These are phyloP conservation scores for Tricholoma terreum DNA, from an alignment of 768 basidiomycete species.

Conservation along the genomic window DNA sequence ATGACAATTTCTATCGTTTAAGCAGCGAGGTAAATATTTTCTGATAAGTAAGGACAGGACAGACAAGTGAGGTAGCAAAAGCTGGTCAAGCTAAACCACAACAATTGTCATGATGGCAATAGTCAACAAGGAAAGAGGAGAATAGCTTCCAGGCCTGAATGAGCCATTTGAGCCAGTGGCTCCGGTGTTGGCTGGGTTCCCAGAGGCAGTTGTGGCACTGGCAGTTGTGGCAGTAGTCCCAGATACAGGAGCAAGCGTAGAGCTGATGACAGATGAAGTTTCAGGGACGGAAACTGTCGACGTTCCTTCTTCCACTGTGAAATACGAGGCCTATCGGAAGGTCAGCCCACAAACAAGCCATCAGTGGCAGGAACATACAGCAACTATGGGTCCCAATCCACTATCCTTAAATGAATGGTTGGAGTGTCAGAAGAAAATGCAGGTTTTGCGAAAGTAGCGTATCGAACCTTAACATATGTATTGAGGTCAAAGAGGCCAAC, in stretches of 20 bases:
- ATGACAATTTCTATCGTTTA: too few species aligned
- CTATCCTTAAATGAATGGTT: slow-evolving; percentile 34
- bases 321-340: slow-evolving; percentile 56
- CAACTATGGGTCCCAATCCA: slow-evolving; percentile 57
- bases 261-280: slow-evolving; percentile 65
- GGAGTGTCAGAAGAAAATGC: slow-evolving; percentile 1
- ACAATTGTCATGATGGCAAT: slow-evolving; percentile 2
- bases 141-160: not conserved
- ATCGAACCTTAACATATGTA: slow-evolving; percentile 52
- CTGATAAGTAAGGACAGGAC: not conserved
- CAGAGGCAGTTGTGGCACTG: slow-evolving; percentile 10
- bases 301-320: slow-evolving; percentile 69
- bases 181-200: slow-evolving; percentile 7
- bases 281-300: slow-evolving; percentile 48
- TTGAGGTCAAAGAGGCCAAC: slow-evolving; percentile 56
- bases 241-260: slow-evolving; percentile 42
- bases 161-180: slow-evolving; percentile 10
- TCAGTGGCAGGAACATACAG: slow-evolving; percentile 34
- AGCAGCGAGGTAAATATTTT: not conserved
- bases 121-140: slow-evolving; percentile 3
- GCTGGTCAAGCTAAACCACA: not conserved
- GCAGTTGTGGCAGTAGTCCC: slow-evolving; percentile 13
- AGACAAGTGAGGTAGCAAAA: slow-evolving; percentile 1
- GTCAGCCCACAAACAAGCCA: not conserved
- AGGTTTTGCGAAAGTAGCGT: not conserved